Conservation (phyloP, 2,329 filamentous ascomycete species). For the Microcyclospora tardicrescens region DNA sequence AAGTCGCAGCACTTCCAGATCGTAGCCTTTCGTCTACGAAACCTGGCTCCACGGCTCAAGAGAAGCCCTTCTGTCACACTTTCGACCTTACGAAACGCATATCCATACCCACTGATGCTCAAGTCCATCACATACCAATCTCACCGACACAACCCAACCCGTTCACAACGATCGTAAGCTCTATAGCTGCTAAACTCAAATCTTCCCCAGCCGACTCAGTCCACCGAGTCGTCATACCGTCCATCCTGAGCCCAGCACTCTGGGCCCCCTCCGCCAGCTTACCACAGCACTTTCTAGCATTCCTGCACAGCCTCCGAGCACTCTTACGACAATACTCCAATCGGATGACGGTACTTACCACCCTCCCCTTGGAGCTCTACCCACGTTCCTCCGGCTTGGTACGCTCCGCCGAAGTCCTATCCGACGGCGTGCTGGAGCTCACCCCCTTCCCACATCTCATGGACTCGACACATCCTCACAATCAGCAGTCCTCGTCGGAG, state of each 20-base stretch:
- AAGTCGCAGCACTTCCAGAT: constrained; percentile 17
- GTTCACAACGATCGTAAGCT: constrained; percentile 51
- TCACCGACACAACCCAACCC: constrained; percentile 46
- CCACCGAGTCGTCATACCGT: constrained; percentile 76
- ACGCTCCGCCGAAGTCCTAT: constrained; percentile 73
- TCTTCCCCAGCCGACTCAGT: constrained; percentile 47
- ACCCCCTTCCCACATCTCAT: constrained; percentile 54
- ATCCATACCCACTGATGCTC: constrained; percentile 26
- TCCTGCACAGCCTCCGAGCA: constrained; percentile 65
- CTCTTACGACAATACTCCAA: constrained; percentile 56
- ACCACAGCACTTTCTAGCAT: constrained; percentile 64
- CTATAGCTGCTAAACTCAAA: constrained; percentile 43
- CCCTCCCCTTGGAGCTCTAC: constrained; percentile 67
- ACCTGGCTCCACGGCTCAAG: too few relatives aligned
- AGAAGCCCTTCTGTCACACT: constrained; percentile 34
- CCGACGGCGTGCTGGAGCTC: constrained; percentile 77
- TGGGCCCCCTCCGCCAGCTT: constrained; percentile 58
- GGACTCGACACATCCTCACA: constrained; percentile 31
- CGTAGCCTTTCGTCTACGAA: constrained; percentile 8
- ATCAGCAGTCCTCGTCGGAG: constrained; percentile 22
- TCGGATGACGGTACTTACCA: constrained; percentile 58
- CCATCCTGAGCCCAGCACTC: constrained; percentile 70
- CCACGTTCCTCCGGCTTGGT: constrained; percentile 63
- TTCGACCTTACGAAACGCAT: constrained; percentile 42
- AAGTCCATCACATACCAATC: constrained; percentile 41